Conservation (phyloP, 192 early-diverging fungal species). For the Glomus cerebriforme region DNA sequence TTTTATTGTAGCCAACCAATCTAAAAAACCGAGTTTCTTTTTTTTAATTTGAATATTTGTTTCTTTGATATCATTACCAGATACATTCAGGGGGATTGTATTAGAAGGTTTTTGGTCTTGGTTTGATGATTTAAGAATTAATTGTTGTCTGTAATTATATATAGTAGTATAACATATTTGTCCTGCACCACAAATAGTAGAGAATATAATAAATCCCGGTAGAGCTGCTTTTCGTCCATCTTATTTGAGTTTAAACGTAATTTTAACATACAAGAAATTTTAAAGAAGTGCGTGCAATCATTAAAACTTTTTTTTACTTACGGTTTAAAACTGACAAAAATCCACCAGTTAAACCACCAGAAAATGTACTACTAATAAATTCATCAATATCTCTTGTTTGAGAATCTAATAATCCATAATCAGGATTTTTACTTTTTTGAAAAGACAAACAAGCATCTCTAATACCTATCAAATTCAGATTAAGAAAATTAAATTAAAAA, state of each 20-base stretch:
- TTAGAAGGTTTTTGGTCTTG: not conserved
- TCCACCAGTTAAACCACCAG: slow-evolving; percentile 27
- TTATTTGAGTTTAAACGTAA: not conserved
- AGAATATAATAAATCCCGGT: not conserved
- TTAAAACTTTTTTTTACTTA: not conserved
- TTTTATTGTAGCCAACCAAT: not conserved
- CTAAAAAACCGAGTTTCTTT: not conserved
- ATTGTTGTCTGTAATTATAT: slow-evolving; percentile 10
- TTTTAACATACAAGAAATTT: not conserved
- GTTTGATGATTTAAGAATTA: slow-evolving; percentile 16
- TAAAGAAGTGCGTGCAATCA: not conserved
- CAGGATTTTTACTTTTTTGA: slow-evolving; percentile 18
- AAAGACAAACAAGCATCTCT: slow-evolving; percentile 13
- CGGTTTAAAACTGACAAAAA: not conserved
- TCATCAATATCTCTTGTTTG: slow-evolving; percentile 8
- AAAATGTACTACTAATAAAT: slow-evolving; percentile 6
- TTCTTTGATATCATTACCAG: not conserved
- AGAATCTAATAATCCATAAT: not conserved
- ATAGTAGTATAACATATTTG: slow-evolving; percentile 5
- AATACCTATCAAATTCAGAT: slow-evolving; percentile 26
- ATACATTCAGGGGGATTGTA: not conserved
- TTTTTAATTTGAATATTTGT: slow-evolving; percentile 9
- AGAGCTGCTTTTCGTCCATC: not conserved
- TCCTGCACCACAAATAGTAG: slow-evolving; percentile 4
- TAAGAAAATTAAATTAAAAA: not conserved